Percentiles rank a stretch among this genome's conserved stretches.
These are phyloP conservation scores for Sanghuangporus sanghuang DNA, from an alignment of 1,284 basidiomycete genomes.

Conservation along the genomic window DNA sequence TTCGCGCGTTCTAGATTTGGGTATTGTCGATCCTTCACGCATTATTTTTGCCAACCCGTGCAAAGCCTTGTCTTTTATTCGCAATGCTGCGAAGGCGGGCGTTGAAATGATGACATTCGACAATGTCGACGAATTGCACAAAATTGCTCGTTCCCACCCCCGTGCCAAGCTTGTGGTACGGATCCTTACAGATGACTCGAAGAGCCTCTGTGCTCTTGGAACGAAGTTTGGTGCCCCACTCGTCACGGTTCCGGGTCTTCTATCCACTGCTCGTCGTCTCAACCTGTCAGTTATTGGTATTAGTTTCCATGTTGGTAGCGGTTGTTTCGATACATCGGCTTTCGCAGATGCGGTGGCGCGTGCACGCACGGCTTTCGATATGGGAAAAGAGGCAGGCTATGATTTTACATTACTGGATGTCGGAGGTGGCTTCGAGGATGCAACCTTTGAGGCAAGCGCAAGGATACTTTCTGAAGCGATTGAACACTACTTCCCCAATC, in stretches of 20 bases:
- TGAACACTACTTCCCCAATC: constrained; percentile 82
- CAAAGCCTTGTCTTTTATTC: constrained; percentile 93
- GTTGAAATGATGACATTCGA: constrained; percentile 98
- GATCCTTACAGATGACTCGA: constrained; percentile 96
- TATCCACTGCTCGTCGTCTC: constrained; percentile 78
- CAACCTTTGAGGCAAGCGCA: constrained; percentile 82
- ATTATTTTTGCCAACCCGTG: constrained; percentile 99
- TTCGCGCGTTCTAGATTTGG: constrained; percentile 71
- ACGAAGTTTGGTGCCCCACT: constrained; percentile 97
- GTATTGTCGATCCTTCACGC: constrained; percentile 63
- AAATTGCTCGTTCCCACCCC: constrained; percentile 83
- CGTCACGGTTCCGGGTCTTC: constrained; percentile 72
- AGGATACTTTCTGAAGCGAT: constrained; percentile 70
- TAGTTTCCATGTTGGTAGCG: constrained; percentile 97
- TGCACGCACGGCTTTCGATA: constrained; percentile 82
- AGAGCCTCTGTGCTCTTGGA: constrained; percentile 89
- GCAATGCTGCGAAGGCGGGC: constrained; percentile 71
- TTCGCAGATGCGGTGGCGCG: constrained; percentile 89
- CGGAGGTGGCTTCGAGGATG: constrained; percentile 94
- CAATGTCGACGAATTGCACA: constrained; percentile 96
- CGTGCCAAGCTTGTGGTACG: constrained; percentile 86
- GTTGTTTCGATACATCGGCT: constrained; percentile 88
- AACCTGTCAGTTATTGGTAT: constrained; percentile 89
- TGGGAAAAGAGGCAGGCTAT: constrained; percentile 82
- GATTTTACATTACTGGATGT: constrained; percentile 84